Evolutionary conservation across 345 rosid species (phyloP), one percentile per base, ranked within the genome.

Genomic region (Ceriops decandra): DNA sequence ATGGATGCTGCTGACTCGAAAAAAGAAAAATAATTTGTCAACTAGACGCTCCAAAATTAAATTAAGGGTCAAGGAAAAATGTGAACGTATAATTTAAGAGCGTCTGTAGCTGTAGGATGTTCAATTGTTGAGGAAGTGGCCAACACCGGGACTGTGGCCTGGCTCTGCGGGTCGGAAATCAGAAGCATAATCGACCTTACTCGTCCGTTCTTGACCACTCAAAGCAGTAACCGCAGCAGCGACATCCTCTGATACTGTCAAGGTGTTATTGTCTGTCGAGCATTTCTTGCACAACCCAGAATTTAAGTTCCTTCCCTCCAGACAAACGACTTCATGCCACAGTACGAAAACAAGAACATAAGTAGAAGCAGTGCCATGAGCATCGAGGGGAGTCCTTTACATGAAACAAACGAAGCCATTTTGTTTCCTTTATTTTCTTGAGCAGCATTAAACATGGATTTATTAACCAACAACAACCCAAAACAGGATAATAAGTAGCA

Each of bases 121-220:
- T 66, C 47, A 79, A 17, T 73, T 82, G n/a, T 82, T 68, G 60
- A 76, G 69, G 70, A 79, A 74, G 67, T 82, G 85, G 5, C 85
- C 85, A 38, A 80, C 79, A 1, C 85, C 85, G 0, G 85, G 85
- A 53, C 85, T 82, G 62, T 82, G 85, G 7, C 83, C 85, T 1
- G 81, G 85, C 32, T 58, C 17, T 0, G 85, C 79, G 21, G 83
- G 82, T 31, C 81, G 77, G 57, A 79, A 77, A 63, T 77, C 81
- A 35, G 73, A 75, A 7, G 68, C 28, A 53, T 69, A 6, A 16
- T 64, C 76, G 42, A 53, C 49, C 80, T 67, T 70, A n/a, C 72
- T 70, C 28, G 36, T 68, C 67, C 31, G 56, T 51, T 52, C 72
- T 33, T 76, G 69, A 36, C 60, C 71, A 42, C 67, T 46, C 59